Conservation (phyloP, 768 basidiomycete species). For the Mycena albidolilacea region DNA sequence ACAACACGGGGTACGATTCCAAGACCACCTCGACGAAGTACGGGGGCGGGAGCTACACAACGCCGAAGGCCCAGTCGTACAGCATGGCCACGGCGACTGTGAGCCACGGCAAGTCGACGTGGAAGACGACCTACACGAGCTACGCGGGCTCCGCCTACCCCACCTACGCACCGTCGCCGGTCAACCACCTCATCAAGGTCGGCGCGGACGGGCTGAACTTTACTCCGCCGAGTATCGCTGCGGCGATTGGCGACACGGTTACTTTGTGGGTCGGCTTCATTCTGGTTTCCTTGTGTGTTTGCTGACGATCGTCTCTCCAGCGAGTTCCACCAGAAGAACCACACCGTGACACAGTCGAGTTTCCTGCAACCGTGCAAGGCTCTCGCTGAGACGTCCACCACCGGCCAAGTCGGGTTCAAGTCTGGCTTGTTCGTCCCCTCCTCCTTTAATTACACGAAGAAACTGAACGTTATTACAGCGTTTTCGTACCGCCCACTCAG, state of each 20-base stretch:
- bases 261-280: conserved; percentile 24
- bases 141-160: conserved; percentile 37
- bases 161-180: conserved; percentile 3
- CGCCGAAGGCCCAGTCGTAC: conserved; percentile 42
- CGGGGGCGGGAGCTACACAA: conserved; percentile 25
- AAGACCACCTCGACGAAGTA: background rate
- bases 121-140: conserved; percentile 47
- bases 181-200: conserved; percentile 40
- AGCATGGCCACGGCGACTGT: conserved; percentile 51
- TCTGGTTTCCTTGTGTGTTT: background rate
- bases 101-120: conserved; percentile 40
- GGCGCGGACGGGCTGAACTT: conserved; percentile 38
- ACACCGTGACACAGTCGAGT: conserved; percentile 50
- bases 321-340: conserved; percentile 45
- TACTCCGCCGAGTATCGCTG: conserved; percentile 37
- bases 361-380: conserved; percentile 47
- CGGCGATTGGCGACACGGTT: conserved; percentile 41
- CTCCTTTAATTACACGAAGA: background rate
- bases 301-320: conserved; percentile 3
- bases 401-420: conserved; percentile 42
- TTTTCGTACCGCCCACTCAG: too few relatives aligned
- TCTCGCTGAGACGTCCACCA: conserved; percentile 33
- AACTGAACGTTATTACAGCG: too few relatives aligned
- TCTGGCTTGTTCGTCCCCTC: conserved; percentile 45
- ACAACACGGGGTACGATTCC: background rate